These are phyloP conservation scores for Didymella exigua DNA, from an alignment of 2,329 filamentous ascomycete genomes.

Conservation along the genomic window DNA sequence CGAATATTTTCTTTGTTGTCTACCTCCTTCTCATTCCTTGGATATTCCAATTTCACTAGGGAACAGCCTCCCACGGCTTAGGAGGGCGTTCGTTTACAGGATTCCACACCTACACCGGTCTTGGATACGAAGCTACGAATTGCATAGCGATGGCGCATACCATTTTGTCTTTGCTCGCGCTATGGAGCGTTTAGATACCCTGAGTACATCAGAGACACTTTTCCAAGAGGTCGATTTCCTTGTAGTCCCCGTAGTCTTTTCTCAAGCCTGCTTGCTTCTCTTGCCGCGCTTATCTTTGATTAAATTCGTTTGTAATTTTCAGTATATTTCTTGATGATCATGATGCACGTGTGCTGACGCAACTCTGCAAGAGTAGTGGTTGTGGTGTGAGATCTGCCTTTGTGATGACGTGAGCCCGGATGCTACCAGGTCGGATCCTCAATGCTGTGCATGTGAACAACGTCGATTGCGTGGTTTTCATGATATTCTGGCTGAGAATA, in stretches of 20 bases:
- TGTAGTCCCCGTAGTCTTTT: not conserved
- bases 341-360: not conserved
- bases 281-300: not conserved
- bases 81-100: slow-evolving; percentile 4
- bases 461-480: too few relatives aligned
- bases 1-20: not conserved
- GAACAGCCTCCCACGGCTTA: not conserved
- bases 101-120: slow-evolving; percentile 4
- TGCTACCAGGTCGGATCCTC: too few relatives aligned
- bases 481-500: too few relatives aligned
- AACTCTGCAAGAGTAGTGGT: not conserved
- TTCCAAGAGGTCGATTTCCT: not conserved
- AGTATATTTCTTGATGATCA: not conserved
- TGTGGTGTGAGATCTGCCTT: not conserved
- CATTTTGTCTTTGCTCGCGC: not conserved
- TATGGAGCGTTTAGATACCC: slow-evolving; percentile 1
- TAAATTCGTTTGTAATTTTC: not conserved
- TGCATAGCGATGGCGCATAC: slow-evolving; percentile 18
- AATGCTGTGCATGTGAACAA: too few relatives aligned
- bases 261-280: not conserved
- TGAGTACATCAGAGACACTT: not conserved
- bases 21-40: not conserved
- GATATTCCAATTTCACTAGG: not conserved
- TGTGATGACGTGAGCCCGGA: too few relatives aligned
- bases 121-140: slow-evolving; percentile 13